Evolutionary conservation across 1,284 basidiomycete species (phyloP).

Genomic region (Xerocomus amazonicus): DNA sequence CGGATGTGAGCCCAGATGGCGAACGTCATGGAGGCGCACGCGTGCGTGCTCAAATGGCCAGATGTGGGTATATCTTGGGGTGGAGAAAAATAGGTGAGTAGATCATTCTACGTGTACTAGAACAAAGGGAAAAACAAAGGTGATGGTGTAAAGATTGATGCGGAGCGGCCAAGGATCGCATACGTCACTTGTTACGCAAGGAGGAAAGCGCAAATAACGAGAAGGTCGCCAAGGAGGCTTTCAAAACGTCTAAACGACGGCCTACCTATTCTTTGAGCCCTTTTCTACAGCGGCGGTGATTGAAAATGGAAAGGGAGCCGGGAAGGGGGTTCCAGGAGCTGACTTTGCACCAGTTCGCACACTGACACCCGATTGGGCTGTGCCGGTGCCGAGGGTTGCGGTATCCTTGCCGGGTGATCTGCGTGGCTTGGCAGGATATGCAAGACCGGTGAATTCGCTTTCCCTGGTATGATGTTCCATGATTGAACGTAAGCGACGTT

Average conservation of each 20-base stretch:
- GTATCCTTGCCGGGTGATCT: slow-evolving; percentile 6
- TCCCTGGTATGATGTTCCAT: slow-evolving; percentile 87
- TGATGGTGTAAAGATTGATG: no score
- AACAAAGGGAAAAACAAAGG: neutral
- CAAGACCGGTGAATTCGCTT: slow-evolving; percentile 19
- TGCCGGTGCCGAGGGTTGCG: neutral
- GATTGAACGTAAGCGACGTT: slow-evolving; percentile 82
- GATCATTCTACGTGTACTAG: neutral
- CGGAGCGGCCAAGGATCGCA: no score
- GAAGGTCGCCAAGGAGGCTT: neutral
- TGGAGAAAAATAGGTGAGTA: slow-evolving; percentile 5
- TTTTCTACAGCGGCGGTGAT: slow-evolving; percentile 97
- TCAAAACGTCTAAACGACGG: slow-evolving; percentile 27
- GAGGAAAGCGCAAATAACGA: neutral
- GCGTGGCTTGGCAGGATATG: slow-evolving; percentile 6
- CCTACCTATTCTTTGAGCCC: slow-evolving; percentile 87
- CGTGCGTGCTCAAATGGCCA: slow-evolving; percentile 96
- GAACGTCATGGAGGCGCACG: slow-evolving; percentile 59
- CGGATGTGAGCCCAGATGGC: slow-evolving; percentile 30
- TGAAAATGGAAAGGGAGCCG: slow-evolving; percentile 71
- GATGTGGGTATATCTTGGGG: slow-evolving; percentile 80
- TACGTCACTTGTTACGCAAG: no score
- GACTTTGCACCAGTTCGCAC: slow-evolving; percentile 20
- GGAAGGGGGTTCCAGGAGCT: slow-evolving; percentile 23
- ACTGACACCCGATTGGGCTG: slow-evolving; percentile 6